Conservation (phyloP, 345 rosid species). For the Eutrema yunnanense region DNA sequence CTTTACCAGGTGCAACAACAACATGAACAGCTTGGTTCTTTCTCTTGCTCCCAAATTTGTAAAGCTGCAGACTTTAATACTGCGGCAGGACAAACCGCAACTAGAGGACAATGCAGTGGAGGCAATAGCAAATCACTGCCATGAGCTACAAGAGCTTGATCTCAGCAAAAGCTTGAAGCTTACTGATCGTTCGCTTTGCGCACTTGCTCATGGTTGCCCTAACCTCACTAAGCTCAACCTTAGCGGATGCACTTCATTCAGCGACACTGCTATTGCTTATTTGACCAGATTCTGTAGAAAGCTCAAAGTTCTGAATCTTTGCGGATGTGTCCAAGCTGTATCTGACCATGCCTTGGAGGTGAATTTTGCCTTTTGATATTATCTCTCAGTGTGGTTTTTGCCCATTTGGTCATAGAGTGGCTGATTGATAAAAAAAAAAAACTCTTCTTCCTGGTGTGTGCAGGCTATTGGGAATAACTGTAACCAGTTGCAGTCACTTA, state of each 20-base stretch:
- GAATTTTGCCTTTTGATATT: not conserved
- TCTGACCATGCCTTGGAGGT: constrained; percentile 85
- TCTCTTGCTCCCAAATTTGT: constrained; percentile 77
- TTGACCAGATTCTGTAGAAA: constrained; percentile 54
- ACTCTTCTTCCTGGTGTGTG: not conserved
- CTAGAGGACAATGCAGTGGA: constrained; percentile 78
- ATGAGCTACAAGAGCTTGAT: constrained; percentile 80
- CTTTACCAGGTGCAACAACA: constrained; percentile 62
- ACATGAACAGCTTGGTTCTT: constrained; percentile 79
- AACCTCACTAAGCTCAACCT: constrained; percentile 80
- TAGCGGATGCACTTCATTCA: constrained; percentile 82
- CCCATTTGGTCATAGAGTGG: not conserved
- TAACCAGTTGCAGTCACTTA: constrained; percentile 58
- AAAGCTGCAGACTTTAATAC: constrained; percentile 57
- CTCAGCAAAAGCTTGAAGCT: constrained; percentile 97
- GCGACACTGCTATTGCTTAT: constrained; percentile 54
- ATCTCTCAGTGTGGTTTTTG: not conserved
- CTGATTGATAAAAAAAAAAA: not conserved
- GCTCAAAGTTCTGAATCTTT: constrained; percentile 68
- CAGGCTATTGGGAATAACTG: constrained; percentile 92
- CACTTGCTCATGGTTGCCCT: constrained; percentile 80
- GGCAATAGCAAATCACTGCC: constrained; percentile 72
- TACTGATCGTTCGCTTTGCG: constrained; percentile 56
- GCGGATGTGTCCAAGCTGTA: constrained; percentile 86
- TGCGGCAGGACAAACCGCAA: constrained; percentile 90